Base-by-base conservation (phyloP, 78 protist species). In the Dictyostelium capitatum region DNA sequence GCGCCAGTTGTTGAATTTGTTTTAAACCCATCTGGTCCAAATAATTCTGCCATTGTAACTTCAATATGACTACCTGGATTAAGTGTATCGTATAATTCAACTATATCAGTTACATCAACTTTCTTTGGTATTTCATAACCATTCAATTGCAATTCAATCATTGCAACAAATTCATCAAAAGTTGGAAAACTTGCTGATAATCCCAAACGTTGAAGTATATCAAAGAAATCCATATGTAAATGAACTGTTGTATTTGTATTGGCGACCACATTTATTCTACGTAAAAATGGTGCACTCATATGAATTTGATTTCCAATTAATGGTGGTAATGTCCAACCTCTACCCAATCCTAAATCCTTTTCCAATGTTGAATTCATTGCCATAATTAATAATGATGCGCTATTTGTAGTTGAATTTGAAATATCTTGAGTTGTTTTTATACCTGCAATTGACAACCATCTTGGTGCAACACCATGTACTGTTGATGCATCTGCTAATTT, bases 271-370 rank as follows among this genome's bases (percentile, higher is more conserved):
- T 53, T 25, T 5, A 92, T 72, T 23, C 96, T 15, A 48, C 82
- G 41, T 14, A 92, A 59, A 47, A 75, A 80, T 6, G 96, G 28
- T 11, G 48, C 57, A 17, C 92, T 57, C 12, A 92, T 56, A 67
- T 92, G 87, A 11, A 80, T 79, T 51, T 92, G 93, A 25, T 92
- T 92, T 28, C 81, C 96, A 6, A 54, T 77, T 2, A 92, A 54
- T 17, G 78, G 90, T 4, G 91, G 81, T 14, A 43, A 78, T 12
- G 23, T 69, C 96, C 96, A 92, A 15, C 89, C 96, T 65, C 96
- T 41, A 12, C 96, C 96, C 28, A 92, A 28, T 12, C 87, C 87
- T 17, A 92, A n/a, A 10, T 74, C 23, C 19, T 92, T 56, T 37
- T 83, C 96, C 23, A 92, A 32, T 14, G 69, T 62, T 25, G 92